These are phyloP conservation scores for Leishmania martiniquensis DNA, from an alignment of 208 protist species.

Conservation along the genomic window DNA sequence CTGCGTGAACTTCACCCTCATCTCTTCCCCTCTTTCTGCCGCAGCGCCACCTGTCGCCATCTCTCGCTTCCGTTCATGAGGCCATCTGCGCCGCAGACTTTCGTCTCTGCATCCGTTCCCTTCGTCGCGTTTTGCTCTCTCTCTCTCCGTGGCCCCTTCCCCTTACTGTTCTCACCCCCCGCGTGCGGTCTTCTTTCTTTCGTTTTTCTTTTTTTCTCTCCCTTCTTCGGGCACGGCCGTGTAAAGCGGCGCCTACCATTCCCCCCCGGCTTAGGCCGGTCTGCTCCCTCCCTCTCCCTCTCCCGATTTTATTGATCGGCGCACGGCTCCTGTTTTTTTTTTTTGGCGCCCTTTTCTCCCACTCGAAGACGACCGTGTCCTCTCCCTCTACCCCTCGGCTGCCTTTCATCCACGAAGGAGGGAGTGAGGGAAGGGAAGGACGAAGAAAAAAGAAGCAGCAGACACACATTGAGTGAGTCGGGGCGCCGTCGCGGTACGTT, in stretches of 20 bases:
- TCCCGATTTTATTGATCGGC: neutral
- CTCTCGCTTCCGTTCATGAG: neutral
- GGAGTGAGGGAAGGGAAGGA: neutral
- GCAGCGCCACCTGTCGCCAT: neutral
- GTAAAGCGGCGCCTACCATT: too few species aligned
- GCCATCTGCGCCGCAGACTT: neutral
- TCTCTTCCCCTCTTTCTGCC: neutral
- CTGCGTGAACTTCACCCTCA: too few species aligned
- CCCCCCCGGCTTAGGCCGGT: neutral
- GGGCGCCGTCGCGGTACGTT: neutral
- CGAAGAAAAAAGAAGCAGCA: too few species aligned
- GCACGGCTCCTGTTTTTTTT: neutral
- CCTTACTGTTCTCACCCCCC: too few species aligned
- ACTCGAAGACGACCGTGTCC: neutral
- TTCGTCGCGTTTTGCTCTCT: neutral
- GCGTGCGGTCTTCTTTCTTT: too few species aligned
- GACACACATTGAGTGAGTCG: too few species aligned
- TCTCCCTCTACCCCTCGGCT: neutral
- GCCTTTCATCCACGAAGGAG: neutral
- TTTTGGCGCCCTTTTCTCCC: neutral
- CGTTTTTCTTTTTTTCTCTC: too few species aligned
- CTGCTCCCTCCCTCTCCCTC: neutral
- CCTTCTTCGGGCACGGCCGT: too few species aligned
- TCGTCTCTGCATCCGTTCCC: neutral
- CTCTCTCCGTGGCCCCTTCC: neutral